phyloP scores from a whole-genome alignment of 805 yeast genomes.

The Teunomyces cretensis region DNA sequence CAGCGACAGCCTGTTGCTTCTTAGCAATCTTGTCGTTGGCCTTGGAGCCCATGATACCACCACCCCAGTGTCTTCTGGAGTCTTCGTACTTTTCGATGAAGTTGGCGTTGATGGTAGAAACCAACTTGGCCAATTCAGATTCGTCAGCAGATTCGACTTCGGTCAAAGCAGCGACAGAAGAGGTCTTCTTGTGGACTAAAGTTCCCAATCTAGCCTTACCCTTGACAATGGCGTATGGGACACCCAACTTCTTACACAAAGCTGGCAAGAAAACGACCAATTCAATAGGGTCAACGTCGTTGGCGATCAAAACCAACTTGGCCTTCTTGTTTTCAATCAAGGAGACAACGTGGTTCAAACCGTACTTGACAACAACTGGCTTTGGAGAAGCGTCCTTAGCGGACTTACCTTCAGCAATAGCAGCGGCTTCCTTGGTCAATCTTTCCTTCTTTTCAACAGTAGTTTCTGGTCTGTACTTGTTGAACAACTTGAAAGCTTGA shows the following conservation, averaged over 20 bases:
- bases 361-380: conserved; percentile 97
- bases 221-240: conserved; percentile 97
- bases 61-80: conserved; percentile 99
- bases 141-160: conserved; percentile 95
- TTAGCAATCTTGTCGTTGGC: conserved; percentile 82
- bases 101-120: conserved; percentile 92
- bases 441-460: conserved; percentile 98
- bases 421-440: conserved; percentile 98
- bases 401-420: conserved; percentile 96
- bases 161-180: conserved; percentile 95
- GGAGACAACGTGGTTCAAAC: conserved; percentile 98
- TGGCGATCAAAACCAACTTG: conserved; percentile 93
- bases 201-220: conserved; percentile 99
- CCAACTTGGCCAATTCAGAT: conserved; percentile 88
- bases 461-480: conserved; percentile 99
- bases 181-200: conserved; percentile 94
- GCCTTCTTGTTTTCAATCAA: conserved; percentile 98
- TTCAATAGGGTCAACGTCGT: conserved; percentile 99
- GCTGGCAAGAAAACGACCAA: conserved; percentile 97
- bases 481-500: conserved; percentile 93
- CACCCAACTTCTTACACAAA: conserved; percentile 98
- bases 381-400: conserved; percentile 95
- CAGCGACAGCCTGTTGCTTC: conserved; percentile 60
- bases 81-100: conserved; percentile 93
- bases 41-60: conserved; percentile 97